These are phyloP conservation scores for Fusarium sp. DNA, from an alignment of 2,329 filamentous ascomycete genomes.

Conservation along the genomic window DNA sequence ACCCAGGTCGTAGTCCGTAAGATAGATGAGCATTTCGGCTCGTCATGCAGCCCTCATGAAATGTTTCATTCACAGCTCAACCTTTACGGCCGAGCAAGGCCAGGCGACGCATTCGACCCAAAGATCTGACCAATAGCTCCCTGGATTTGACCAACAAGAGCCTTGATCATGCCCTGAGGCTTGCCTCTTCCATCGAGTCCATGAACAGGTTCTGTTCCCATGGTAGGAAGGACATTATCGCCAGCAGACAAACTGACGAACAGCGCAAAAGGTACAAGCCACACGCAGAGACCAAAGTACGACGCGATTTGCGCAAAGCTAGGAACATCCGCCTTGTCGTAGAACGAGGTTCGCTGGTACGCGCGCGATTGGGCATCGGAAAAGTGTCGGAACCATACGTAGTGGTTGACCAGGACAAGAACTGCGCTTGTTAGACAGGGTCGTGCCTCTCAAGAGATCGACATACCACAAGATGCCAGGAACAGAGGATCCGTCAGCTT, in stretches of 20 bases:
- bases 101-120: slow-evolving; percentile 43
- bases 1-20: not conserved
- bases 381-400: slow-evolving; percentile 96
- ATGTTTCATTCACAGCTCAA: not conserved
- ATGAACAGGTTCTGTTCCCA: slow-evolving; percentile 73
- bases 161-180: slow-evolving; percentile 74
- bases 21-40: not conserved
- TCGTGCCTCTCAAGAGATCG: rapidly evolving
- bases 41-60: not conserved
- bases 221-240: slow-evolving; percentile 93
- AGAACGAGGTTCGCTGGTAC: slow-evolving; percentile 69
- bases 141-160: slow-evolving; percentile 68
- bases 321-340: slow-evolving; percentile 73
- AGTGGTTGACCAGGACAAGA: slow-evolving; percentile 90
- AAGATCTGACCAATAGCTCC: slow-evolving; percentile 62
- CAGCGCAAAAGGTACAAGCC: slow-evolving; percentile 93
- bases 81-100: slow-evolving; percentile 41
- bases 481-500: slow-evolving; percentile 90
- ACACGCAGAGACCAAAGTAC: slow-evolving; percentile 96
- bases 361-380: slow-evolving; percentile 70
- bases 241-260: slow-evolving; percentile 95
- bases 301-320: slow-evolving; percentile 94
- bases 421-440: slow-evolving; percentile 56
- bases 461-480: slow-evolving; percentile 80
- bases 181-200: slow-evolving; percentile 60